These are phyloP conservation scores for Auricularia sp. DNA, from an alignment of 768 basidiomycete genomes.

Conservation along the genomic window DNA sequence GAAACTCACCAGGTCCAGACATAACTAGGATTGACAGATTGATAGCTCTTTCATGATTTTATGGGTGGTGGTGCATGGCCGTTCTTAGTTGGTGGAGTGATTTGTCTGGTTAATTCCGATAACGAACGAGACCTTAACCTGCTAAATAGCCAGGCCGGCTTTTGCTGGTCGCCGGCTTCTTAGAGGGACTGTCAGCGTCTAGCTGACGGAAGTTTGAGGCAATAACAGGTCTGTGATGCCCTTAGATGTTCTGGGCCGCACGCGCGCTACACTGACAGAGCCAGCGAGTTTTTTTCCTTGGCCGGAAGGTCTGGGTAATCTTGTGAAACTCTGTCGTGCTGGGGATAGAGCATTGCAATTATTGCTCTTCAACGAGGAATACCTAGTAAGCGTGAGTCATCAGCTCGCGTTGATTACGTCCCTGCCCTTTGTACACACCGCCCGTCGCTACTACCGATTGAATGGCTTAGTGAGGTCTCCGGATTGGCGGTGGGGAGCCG, in stretches of 20 bases:
- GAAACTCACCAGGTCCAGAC: too few species aligned
- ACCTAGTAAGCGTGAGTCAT: constrained; percentile 82
- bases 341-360: constrained; percentile 88
- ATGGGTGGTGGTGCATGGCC: constrained; percentile 85
- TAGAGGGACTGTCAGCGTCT: constrained; percentile 77
- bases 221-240: constrained; percentile 89
- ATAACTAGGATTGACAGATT: constrained; percentile 52
- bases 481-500: too few species aligned
- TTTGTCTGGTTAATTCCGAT: constrained; percentile 97
- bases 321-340: constrained; percentile 72
- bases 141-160: constrained; percentile 80
- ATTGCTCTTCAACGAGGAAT: constrained; percentile 89
- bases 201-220: constrained; percentile 80
- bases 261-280: too few species aligned
- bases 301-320: constrained; percentile 10
- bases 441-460: constrained; percentile 87
- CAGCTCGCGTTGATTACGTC: constrained; percentile 84
- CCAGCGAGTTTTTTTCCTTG: too few species aligned
- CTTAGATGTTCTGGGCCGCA: constrained; percentile 74
- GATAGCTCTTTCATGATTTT: constrained; percentile 79
- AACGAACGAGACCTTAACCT: constrained; percentile 90
- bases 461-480: constrained; percentile 87
- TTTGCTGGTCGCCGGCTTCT: constrained; percentile 69
- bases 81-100: constrained; percentile 85
- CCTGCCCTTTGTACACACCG: constrained; percentile 87